Evolutionary conservation across 176 grass and related monocot genomes (phyloP).

Genomic region (Musa acuminata): DNA sequence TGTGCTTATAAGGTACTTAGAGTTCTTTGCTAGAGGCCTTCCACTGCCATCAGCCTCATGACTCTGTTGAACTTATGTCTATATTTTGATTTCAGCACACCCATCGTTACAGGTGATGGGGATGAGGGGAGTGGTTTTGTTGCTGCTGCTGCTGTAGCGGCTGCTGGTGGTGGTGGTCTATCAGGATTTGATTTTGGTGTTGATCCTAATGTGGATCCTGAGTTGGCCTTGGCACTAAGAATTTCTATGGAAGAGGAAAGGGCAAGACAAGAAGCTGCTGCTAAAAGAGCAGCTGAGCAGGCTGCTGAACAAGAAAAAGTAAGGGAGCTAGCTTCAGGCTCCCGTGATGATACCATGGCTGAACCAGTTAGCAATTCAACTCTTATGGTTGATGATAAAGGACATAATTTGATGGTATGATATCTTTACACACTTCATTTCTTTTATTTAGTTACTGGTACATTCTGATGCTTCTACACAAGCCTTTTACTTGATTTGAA

Average conservation of each 20-base stretch:
- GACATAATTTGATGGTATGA: conserved; percentile 9
- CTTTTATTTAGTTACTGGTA: neutral
- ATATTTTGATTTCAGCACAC: conserved; percentile 41
- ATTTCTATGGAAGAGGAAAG: conserved; percentile 98
- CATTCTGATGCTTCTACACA: neutral
- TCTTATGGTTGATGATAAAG: conserved; percentile 7
- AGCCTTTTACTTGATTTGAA: neutral
- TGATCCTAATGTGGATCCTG: conserved; percentile 93
- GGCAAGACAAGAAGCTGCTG: conserved; percentile 80
- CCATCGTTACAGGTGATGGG: conserved; percentile 84
- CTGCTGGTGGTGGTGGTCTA: conserved; percentile 52
- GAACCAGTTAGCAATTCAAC: conserved; percentile 6
- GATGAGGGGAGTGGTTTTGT: conserved; percentile 95
- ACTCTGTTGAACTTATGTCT: too few species aligned
- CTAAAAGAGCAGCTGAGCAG: conserved; percentile 27
- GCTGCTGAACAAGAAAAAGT: conserved; percentile 25
- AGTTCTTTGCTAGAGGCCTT: too few species aligned
- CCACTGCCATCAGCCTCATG: too few species aligned
- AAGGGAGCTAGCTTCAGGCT: conserved; percentile 10
- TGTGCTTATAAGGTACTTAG: conserved; percentile 69
- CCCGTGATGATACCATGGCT: conserved; percentile 19
- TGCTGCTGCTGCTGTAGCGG: conserved; percentile 72
- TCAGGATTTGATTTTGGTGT: conserved; percentile 91
- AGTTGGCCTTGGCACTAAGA: conserved; percentile 76
- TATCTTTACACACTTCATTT: neutral